These are phyloP conservation scores for Podosphaera aphanis DNA, from an alignment of 2,329 filamentous ascomycete species.

Conservation along the genomic window DNA sequence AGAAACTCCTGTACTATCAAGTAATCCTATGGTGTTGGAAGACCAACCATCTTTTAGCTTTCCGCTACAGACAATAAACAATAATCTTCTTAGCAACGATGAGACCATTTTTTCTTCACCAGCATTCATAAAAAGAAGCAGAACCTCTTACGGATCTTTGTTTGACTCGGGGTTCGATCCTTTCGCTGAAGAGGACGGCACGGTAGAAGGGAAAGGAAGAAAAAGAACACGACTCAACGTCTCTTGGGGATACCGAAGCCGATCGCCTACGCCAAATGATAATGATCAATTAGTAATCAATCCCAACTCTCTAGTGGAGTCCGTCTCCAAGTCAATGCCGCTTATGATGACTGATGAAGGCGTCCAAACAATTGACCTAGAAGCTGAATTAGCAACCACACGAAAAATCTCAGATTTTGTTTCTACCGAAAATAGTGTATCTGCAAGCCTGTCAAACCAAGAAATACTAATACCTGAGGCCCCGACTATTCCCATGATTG, in stretches of 20 bases:
- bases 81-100: constrained; percentile 4
- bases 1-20: constrained; percentile 3
- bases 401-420: too few relatives aligned
- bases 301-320: not conserved
- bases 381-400: constrained; percentile 4
- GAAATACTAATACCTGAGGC: not conserved
- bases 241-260: constrained; percentile 52
- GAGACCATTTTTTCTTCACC: constrained; percentile 46
- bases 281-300: constrained; percentile 6
- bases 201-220: constrained; percentile 32
- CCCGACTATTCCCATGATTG: not conserved
- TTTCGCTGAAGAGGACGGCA: constrained; percentile 42
- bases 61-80: not conserved
- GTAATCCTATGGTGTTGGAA: not conserved
- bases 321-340: constrained; percentile 1
- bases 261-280: constrained; percentile 43
- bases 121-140: constrained; percentile 50
- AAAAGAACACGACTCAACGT: constrained; percentile 46
- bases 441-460: not conserved
- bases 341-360: constrained; percentile 19
- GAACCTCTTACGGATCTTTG: constrained; percentile 44
- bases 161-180: constrained; percentile 41
- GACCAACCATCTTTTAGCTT: not conserved
- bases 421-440: too few relatives aligned
- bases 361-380: constrained; percentile 19